Percentiles rank a stretch among this genome's conserved stretches.
Conservation (phyloP, 2,329 filamentous ascomycete species). For the Bipolaris gigantea region DNA sequence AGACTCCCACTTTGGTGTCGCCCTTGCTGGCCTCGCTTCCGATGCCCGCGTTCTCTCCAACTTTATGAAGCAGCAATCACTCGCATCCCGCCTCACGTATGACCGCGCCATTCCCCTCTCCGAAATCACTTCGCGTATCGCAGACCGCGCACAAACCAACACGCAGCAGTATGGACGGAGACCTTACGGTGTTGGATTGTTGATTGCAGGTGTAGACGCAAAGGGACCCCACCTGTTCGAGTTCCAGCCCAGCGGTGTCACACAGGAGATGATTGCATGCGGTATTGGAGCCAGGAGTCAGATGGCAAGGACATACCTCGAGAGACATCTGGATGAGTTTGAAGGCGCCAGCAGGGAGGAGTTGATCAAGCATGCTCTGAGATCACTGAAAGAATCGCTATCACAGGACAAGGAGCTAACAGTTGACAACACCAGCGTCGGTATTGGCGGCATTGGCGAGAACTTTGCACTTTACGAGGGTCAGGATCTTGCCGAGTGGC, state of each 20-base stretch:
- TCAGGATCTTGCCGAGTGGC: constrained; percentile 79
- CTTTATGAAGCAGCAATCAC: constrained; percentile 99
- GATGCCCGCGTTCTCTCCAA: constrained; percentile 99
- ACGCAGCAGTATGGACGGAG: constrained; percentile 97
- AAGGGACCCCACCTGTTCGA: constrained; percentile 95
- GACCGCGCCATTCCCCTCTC: constrained; percentile 89
- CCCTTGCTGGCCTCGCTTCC: constrained; percentile 93
- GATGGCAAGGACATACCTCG: constrained; percentile 96
- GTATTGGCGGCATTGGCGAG: constrained; percentile 76
- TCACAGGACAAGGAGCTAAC: constrained; percentile 97
- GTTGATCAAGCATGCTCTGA: constrained; percentile 85
- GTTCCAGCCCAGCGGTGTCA: constrained; percentile 95
- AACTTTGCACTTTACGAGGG: constrained; percentile 90
- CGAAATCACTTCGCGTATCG: constrained; percentile 87
- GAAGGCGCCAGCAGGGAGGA: constrained; percentile 76
- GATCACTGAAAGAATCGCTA: constrained; percentile 91
- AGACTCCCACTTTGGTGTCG: constrained; percentile 92
- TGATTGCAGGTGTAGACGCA: constrained; percentile 93
- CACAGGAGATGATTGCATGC: constrained; percentile 94
- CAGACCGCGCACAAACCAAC: constrained; percentile 95
- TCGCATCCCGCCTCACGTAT: constrained; percentile 93
- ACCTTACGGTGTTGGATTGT: constrained; percentile 90
- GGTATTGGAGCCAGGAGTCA: constrained; percentile 95
- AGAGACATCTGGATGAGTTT: constrained; percentile 87
- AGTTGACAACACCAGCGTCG: constrained; percentile 93